Conservation (phyloP, 129 eudicot species). For the Tagetes patula region DNA sequence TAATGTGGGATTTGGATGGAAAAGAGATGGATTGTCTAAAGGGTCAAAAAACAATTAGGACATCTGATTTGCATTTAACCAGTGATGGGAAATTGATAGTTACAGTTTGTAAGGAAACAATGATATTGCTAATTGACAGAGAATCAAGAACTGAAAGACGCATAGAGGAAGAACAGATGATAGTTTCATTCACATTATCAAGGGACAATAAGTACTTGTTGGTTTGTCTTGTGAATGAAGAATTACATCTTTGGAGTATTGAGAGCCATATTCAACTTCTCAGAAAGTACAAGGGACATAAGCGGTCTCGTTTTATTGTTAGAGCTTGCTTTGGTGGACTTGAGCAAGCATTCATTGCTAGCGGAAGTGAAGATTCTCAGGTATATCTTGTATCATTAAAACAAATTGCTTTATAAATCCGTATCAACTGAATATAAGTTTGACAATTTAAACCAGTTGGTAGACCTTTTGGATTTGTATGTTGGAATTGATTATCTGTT, state of each 20-base stretch:
- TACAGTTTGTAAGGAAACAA: slow-evolving; percentile 57
- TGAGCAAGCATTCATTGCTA: slow-evolving; percentile 80
- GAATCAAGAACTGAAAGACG: slow-evolving; percentile 68
- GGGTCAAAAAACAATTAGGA: slow-evolving; percentile 60
- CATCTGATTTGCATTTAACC: slow-evolving; percentile 71
- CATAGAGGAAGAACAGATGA: slow-evolving; percentile 70
- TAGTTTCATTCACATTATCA: slow-evolving; percentile 74
- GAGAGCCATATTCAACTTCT: slow-evolving; percentile 56
- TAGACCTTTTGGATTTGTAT: neutral
- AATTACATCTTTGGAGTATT: slow-evolving; percentile 89
- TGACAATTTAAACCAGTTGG: neutral
- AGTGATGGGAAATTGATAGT: slow-evolving; percentile 54
- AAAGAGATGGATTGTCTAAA: slow-evolving; percentile 78
- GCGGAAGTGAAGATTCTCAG: slow-evolving; percentile 99
- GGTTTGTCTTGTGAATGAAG: slow-evolving; percentile 69
- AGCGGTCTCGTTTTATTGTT: slow-evolving; percentile 68
- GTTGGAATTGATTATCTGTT: neutral
- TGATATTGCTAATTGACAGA: slow-evolving; percentile 59
- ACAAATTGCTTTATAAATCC: neutral
- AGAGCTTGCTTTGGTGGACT: slow-evolving; percentile 95
- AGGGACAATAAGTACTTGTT: slow-evolving; percentile 65
- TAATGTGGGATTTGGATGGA: slow-evolving; percentile 82
- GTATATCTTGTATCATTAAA: slow-evolving; percentile 30
- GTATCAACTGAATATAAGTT: neutral
- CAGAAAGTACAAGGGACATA: slow-evolving; percentile 84